phyloP scores from a whole-genome alignment of 169 alveolate genomes.

The Besnoitia besnoiti region DNA sequence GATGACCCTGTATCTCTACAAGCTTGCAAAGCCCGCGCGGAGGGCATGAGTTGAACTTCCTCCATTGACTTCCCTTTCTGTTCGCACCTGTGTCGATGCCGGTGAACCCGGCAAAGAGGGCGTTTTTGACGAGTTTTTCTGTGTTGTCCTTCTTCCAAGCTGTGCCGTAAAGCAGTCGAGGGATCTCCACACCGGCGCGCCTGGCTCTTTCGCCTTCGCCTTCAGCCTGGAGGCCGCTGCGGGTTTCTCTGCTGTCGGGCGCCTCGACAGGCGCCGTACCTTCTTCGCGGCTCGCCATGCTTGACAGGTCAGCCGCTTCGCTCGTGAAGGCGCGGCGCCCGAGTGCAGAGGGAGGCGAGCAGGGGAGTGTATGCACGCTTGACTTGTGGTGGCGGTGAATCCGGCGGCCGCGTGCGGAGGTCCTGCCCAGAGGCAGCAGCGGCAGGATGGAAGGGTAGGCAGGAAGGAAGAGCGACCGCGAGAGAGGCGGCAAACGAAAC shows the following conservation, averaged over 20 bases:
- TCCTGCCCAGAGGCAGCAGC: not conserved
- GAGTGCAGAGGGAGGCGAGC: not conserved
- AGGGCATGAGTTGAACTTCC: not conserved
- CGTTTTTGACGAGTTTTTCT: not conserved
- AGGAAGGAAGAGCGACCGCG: not conserved
- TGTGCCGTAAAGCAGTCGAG: slow-evolving; percentile 39
- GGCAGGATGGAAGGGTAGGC: not conserved
- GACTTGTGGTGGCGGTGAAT: not conserved
- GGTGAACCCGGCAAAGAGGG: slow-evolving; percentile 27
- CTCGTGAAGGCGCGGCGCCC: not conserved
- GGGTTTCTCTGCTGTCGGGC: not conserved
- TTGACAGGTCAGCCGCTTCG: not conserved
- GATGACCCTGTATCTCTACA: not conserved
- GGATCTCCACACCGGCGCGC: not conserved
- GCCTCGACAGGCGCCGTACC: too few relatives aligned
- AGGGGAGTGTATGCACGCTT: not conserved
- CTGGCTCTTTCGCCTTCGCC: not conserved
- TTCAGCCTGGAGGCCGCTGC: not conserved
- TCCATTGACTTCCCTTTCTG: not conserved
- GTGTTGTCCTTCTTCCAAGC: slow-evolving; percentile 48
- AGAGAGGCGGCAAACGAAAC: not conserved
- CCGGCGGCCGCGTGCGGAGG: too few relatives aligned
- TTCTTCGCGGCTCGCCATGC: too few relatives aligned
- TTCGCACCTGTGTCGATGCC: slow-evolving; percentile 45
- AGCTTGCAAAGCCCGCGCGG: too few relatives aligned